Evolutionary conservation across 2,329 filamentous ascomycete genomes (phyloP).

Genomic region (Polychaeton citri): DNA sequence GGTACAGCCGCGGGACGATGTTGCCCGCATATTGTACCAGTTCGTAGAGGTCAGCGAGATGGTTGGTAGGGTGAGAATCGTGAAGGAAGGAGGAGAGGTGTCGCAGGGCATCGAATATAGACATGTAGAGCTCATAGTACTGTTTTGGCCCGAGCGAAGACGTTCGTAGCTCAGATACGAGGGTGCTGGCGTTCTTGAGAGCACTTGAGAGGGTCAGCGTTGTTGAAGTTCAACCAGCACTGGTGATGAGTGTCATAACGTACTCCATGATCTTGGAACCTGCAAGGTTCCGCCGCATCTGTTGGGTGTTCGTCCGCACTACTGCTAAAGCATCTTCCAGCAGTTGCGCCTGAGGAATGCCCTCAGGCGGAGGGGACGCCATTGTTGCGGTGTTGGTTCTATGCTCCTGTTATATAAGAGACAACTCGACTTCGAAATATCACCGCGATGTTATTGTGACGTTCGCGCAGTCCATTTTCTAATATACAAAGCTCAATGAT

Average conservation of each 20-base stretch:
- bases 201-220: neutral
- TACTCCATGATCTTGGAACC: conserved; percentile 94
- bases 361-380: conserved; percentile 34
- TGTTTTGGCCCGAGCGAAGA: conserved; percentile 97
- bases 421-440: no score
- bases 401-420: no score
- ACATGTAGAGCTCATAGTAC: conserved; percentile 99
- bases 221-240: neutral
- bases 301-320: conserved; percentile 87
- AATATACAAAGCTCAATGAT: no score
- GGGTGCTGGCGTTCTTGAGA: conserved; percentile 58
- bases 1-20: conserved; percentile 87
- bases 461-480: no score
- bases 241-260: conserved; percentile 33
- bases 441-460: no score
- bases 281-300: conserved; percentile 97
- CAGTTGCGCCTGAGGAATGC: conserved; percentile 60
- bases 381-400: no score
- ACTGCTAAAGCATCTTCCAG: conserved; percentile 94
- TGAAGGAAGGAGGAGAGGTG: conserved; percentile 93
- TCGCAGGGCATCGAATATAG: conserved; percentile 92
- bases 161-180: conserved; percentile 95
- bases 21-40: conserved; percentile 97
- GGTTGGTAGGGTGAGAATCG: conserved; percentile 94
- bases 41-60: conserved; percentile 95